These are phyloP conservation scores for Nemania diffusa DNA, from an alignment of 2,329 filamentous ascomycete species.

Conservation along the genomic window DNA sequence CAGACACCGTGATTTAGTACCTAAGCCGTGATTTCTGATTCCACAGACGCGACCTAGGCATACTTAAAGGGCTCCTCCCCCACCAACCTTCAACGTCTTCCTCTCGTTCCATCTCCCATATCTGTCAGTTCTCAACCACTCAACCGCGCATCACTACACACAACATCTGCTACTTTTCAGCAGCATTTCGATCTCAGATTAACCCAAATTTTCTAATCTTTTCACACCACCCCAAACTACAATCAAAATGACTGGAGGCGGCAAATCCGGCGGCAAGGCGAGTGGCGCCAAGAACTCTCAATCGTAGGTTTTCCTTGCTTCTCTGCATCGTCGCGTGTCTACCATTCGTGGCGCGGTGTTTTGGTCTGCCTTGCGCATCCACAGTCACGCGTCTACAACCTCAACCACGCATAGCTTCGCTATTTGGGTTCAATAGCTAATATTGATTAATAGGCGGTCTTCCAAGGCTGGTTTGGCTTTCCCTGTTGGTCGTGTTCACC, in stretches of 20 bases:
- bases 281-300: slow-evolving; percentile 99
- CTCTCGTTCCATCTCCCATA: slow-evolving; percentile 52
- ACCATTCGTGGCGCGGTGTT: not conserved
- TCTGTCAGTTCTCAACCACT: slow-evolving; percentile 47
- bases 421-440: slow-evolving; percentile 51
- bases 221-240: slow-evolving; percentile 49
- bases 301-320: slow-evolving; percentile 76
- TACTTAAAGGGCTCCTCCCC: slow-evolving; percentile 51
- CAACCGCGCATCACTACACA: slow-evolving; percentile 34
- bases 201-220: slow-evolving; percentile 23
- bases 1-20: slow-evolving; percentile 36
- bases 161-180: slow-evolving; percentile 40
- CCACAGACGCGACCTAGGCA: slow-evolving; percentile 47
- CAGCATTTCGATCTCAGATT: slow-evolving; percentile 38
- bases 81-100: slow-evolving; percentile 49
- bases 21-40: slow-evolving; percentile 45
- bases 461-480: slow-evolving; percentile 99
- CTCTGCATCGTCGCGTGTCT: not conserved
- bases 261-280: slow-evolving; percentile 99
- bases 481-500: slow-evolving; percentile 98
- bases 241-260: slow-evolving; percentile 99
- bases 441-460: slow-evolving; percentile 75
- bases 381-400: slow-evolving; percentile 54
- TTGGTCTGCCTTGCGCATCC: slow-evolving; percentile 19
- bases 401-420: slow-evolving; percentile 19